Conservation (phyloP, 768 basidiomycete genomes). For the Podaxis sp. region DNA sequence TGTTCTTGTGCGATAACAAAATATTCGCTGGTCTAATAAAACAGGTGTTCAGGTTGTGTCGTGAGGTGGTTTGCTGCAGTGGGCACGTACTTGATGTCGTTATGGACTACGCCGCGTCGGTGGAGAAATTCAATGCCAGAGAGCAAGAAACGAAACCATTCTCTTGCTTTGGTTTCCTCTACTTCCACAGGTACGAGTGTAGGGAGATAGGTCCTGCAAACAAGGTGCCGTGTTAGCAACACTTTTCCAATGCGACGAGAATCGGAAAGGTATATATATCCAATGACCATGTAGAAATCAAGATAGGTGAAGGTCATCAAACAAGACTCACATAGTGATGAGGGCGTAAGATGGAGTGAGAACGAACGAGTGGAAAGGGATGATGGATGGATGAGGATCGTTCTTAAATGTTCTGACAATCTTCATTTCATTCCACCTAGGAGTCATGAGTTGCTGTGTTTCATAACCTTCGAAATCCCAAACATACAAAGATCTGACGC, state of each 20-base stretch:
- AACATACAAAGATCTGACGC: constrained; percentile 83
- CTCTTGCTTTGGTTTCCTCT: constrained; percentile 69
- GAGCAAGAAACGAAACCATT: constrained; percentile 82
- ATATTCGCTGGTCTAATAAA: constrained; percentile 84
- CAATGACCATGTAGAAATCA: neutral
- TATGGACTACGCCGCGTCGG: constrained; percentile 81
- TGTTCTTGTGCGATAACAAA: constrained; percentile 71
- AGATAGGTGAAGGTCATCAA: neutral
- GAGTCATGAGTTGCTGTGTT: constrained; percentile 3
- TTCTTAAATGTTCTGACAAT: constrained; percentile 82
- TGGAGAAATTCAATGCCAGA: constrained; percentile 86
- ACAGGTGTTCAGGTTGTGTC: neutral
- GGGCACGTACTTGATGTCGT: constrained; percentile 85
- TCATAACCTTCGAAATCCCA: neutral
- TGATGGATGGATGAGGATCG: constrained; percentile 88
- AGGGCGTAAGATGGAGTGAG: constrained; percentile 89
- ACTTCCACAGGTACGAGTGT: constrained; percentile 87
- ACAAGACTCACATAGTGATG: constrained; percentile 77
- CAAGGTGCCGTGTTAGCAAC: constrained; percentile 1
- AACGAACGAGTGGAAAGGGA: constrained; percentile 92
- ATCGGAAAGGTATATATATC: neutral
- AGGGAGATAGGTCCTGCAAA: constrained; percentile 80
- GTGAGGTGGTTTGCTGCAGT: neutral
- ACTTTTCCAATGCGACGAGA: constrained; percentile 19
- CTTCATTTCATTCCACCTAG: constrained; percentile 98